Conservation (phyloP, 208 protist genomes). For the Porcisia hertigi region DNA sequence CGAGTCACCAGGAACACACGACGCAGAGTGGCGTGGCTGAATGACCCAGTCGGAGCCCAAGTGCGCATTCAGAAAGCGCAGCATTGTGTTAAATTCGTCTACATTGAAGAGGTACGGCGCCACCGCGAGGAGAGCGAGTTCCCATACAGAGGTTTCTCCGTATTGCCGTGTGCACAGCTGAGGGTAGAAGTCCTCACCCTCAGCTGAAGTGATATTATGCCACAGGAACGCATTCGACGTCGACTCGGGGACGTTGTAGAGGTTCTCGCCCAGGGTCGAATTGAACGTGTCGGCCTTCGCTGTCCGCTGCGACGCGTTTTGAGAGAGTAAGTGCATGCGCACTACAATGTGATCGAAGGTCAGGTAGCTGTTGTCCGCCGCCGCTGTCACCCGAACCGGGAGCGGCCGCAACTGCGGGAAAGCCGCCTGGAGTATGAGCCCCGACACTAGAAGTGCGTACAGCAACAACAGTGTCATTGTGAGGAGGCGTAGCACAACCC, state of each 20-base stretch:
- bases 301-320: conserved; percentile 12
- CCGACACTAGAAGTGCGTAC: conserved; percentile 51
- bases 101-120: conserved; percentile 65
- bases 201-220: conserved; percentile 44
- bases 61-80: conserved; percentile 68
- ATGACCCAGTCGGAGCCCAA: conserved; percentile 70
- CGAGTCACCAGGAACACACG: conserved; percentile 52
- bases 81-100: conserved; percentile 55
- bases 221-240: conserved; percentile 53
- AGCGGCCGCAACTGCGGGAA: conserved; percentile 71
- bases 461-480: conserved; percentile 48
- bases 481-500: conserved; percentile 57
- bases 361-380: conserved; percentile 45
- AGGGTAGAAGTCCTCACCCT: conserved; percentile 69
- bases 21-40: conserved; percentile 44
- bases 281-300: conserved; percentile 22
- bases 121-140: conserved; percentile 69
- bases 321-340: conserved; percentile 67
- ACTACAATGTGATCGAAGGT: conserved; percentile 84
- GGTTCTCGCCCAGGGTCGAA: conserved; percentile 14
- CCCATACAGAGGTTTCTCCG: conserved; percentile 61
- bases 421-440: conserved; percentile 71
- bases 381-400: conserved; percentile 55
- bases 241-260: conserved; percentile 20
- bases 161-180: conserved; percentile 70